These are phyloP conservation scores for Apophysomyces elegans DNA, from an alignment of 371 early-diverging fungal genomes.

Conservation along the genomic window DNA sequence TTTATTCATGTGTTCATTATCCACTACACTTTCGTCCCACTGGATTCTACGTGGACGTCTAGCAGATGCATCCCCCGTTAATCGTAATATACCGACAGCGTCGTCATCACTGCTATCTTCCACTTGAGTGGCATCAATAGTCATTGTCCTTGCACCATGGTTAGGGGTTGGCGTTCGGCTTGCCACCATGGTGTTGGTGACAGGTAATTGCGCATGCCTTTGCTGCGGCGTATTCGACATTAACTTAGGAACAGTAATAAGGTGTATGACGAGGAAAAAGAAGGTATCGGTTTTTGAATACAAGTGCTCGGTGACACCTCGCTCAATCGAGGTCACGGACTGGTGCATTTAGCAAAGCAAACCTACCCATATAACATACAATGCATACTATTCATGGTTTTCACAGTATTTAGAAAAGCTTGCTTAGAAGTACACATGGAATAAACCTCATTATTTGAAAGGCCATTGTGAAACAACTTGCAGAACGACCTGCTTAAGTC, in stretches of 20 bases:
- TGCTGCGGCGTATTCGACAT: slow-evolving; percentile 1
- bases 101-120: slow-evolving; percentile 29
- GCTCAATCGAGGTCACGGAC: too few relatives aligned
- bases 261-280: not conserved
- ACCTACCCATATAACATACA: too few relatives aligned
- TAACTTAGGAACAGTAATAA: not conserved
- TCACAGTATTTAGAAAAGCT: too few relatives aligned
- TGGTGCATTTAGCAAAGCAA: too few relatives aligned
- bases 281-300: too few relatives aligned
- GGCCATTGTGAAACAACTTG: too few relatives aligned
- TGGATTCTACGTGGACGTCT: slow-evolving; percentile 61
- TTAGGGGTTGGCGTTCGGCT: slow-evolving; percentile 20
- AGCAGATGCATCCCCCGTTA: slow-evolving; percentile 54
- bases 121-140: slow-evolving; percentile 28
- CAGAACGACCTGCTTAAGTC: too few relatives aligned
- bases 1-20: slow-evolving; percentile 83
- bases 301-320: too few relatives aligned
- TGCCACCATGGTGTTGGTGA: not conserved
- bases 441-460: too few relatives aligned
- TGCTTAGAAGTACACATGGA: too few relatives aligned
- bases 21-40: slow-evolving; percentile 85
- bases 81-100: slow-evolving; percentile 51
- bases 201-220: not conserved
- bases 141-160: slow-evolving; percentile 48
- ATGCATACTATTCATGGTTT: too few relatives aligned